Conservation (phyloP, 169 alveolate genomes). For the Sarcocystis neurona region DNA sequence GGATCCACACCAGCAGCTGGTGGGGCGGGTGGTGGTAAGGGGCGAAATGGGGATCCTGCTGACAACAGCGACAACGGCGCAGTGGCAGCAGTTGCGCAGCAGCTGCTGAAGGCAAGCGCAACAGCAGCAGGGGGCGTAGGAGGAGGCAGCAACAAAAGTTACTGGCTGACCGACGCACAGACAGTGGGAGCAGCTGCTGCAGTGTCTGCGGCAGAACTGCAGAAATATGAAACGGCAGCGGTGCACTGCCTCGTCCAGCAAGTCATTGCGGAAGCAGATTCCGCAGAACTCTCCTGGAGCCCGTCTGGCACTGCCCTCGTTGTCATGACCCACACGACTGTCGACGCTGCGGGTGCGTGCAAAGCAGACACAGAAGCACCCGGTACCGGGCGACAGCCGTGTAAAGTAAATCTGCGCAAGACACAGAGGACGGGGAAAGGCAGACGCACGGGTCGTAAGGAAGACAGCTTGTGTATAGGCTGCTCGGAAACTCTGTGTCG, state of each 20-base stretch:
- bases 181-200: constrained; percentile 20
- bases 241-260: constrained; percentile 52
- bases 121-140: constrained; percentile 11
- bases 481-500: too few relatives aligned
- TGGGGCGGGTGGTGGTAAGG: constrained; percentile 12
- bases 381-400: not conserved
- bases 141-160: not conserved
- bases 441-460: too few relatives aligned
- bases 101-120: not conserved
- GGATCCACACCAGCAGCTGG: not conserved
- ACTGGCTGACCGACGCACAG: constrained; percentile 1
- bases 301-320: constrained; percentile 59
- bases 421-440: too few relatives aligned
- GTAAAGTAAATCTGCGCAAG: too few relatives aligned
- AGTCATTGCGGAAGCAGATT: constrained; percentile 57
- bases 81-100: not conserved
- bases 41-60: not conserved
- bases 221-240: constrained; percentile 15
- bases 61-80: not conserved
- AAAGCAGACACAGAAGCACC: too few relatives aligned
- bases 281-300: constrained; percentile 61
- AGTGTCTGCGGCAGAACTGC: constrained; percentile 9
- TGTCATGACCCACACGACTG: constrained; percentile 59
- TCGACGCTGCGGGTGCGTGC: constrained; percentile 60
- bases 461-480: too few relatives aligned